These are phyloP conservation scores for Chloranthus sessilifolius DNA, from an alignment of 164 flowering plant genomes.

Conservation along the genomic window DNA sequence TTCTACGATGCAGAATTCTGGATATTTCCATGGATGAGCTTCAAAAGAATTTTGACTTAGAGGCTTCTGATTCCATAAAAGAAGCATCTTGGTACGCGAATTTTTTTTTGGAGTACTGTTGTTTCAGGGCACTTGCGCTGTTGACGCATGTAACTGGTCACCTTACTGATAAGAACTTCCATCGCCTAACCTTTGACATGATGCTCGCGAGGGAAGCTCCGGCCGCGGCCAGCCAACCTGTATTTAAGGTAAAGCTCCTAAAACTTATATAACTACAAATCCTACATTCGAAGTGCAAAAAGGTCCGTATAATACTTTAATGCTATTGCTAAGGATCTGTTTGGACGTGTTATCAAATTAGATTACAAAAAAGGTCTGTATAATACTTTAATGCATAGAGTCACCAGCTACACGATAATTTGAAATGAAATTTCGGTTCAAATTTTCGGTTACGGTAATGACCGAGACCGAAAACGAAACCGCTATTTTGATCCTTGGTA, in stretches of 20 bases:
- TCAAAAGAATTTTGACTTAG: constrained; percentile 48
- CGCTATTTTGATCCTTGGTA: no score
- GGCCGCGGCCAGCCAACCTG: constrained; percentile 45
- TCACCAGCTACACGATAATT: no score
- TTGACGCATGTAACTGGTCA: constrained; percentile 42
- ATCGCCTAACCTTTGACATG: constrained; percentile 71
- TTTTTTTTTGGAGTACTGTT: constrained; percentile 76
- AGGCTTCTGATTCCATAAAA: constrained; percentile 61
- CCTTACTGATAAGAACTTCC: constrained; percentile 65
- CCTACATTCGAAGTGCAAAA: no score
- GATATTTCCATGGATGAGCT: constrained; percentile 51
- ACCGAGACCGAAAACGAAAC: no score
- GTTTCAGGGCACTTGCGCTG: constrained; percentile 63
- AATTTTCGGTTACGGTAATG: no score
- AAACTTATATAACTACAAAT: no score
- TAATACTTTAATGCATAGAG: no score
- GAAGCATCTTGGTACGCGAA: constrained; percentile 56
- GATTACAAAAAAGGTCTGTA: no score
- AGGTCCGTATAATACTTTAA: no score
- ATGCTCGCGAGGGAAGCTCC: constrained; percentile 88
- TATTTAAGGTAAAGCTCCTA: constrained; percentile 37
- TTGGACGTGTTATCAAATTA: no score
- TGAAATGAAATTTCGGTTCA: no score
- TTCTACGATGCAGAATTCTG: constrained; percentile 80
- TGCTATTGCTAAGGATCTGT: no score